Percentiles rank a stretch among this genome's conserved stretches.
Evolutionary conservation across 495 filamentous ascomycete species (phyloP).

Genomic region (Venustampulla echinocandica): DNA sequence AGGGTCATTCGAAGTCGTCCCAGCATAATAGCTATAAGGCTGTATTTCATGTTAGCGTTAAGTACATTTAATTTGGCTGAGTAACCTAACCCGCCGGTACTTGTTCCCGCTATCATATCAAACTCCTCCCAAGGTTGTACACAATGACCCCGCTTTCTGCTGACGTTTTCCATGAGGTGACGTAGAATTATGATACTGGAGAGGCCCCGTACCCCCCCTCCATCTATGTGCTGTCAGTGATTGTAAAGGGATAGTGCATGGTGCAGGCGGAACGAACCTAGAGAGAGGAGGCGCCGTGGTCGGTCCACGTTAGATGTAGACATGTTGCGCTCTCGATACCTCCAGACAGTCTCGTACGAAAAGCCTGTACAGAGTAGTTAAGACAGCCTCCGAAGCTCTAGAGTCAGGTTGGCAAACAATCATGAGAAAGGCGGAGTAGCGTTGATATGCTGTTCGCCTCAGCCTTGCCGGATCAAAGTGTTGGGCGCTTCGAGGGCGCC

Average conservation of each 20-base stretch:
- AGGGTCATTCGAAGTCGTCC: conserved; percentile 7
- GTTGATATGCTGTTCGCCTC: background rate
- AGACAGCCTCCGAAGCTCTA: background rate
- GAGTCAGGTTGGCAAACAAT: background rate
- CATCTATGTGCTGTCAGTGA: background rate
- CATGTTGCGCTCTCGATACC: background rate
- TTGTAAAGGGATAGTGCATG: background rate
- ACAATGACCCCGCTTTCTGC: conserved; percentile 33
- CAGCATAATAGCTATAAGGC: conserved; percentile 6
- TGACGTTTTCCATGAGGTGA: conserved; percentile 35
- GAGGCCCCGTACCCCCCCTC: conserved; percentile 15
- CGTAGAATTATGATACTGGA: conserved; percentile 43
- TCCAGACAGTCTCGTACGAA: background rate
- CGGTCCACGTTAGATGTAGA: background rate
- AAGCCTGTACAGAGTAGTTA: background rate
- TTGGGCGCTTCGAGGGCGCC: background rate
- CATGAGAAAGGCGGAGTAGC: background rate
- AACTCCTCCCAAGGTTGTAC: conserved; percentile 41
- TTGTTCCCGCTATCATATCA: conserved; percentile 33
- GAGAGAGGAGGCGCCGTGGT: background rate
- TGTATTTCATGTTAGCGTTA: background rate
- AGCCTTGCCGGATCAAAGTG: background rate
- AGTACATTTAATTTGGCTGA: background rate
- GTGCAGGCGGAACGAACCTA: background rate
- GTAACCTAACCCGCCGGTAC: conserved; percentile 24